Conservation (phyloP, 2,329 filamentous ascomycete species). For the Diaporthe aspalathi region DNA sequence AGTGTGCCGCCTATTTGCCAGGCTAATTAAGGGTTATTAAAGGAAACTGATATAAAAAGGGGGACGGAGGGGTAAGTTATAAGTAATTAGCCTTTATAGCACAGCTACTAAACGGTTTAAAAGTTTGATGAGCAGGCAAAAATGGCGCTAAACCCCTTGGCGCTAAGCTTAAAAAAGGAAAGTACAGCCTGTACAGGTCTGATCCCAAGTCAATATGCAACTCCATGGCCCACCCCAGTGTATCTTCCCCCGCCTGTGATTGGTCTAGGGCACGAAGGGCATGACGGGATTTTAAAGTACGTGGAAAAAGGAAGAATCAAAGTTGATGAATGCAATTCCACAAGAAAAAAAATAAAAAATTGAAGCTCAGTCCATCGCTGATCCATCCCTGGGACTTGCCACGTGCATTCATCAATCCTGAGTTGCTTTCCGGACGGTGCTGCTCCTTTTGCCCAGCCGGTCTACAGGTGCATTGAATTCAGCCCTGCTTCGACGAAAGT, state of each 20-base stretch:
- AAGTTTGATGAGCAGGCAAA: not conserved
- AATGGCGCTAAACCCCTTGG: not conserved
- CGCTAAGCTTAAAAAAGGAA: not conserved
- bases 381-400: not conserved
- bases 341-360: not conserved
- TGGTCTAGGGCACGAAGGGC: not conserved
- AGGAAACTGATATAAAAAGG: not conserved
- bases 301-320: not conserved
- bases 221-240: not conserved
- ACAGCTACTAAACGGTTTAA: not conserved
- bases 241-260: not conserved
- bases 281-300: not conserved
- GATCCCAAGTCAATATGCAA: too few species aligned
- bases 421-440: not conserved
- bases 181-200: too few species aligned
- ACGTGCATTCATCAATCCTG: not conserved
- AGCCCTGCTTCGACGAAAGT: too few species aligned
- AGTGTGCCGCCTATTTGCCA: not conserved
- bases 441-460: not conserved
- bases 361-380: not conserved
- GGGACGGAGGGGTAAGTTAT: constrained; percentile 1
- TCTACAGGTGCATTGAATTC: too few species aligned
- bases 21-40: constrained; percentile 11
- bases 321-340: not conserved
- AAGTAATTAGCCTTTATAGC: constrained; percentile 7